Evolutionary conservation across 495 filamentous ascomycete genomes (phyloP).

Genomic region (Aspergillus wentii): DNA sequence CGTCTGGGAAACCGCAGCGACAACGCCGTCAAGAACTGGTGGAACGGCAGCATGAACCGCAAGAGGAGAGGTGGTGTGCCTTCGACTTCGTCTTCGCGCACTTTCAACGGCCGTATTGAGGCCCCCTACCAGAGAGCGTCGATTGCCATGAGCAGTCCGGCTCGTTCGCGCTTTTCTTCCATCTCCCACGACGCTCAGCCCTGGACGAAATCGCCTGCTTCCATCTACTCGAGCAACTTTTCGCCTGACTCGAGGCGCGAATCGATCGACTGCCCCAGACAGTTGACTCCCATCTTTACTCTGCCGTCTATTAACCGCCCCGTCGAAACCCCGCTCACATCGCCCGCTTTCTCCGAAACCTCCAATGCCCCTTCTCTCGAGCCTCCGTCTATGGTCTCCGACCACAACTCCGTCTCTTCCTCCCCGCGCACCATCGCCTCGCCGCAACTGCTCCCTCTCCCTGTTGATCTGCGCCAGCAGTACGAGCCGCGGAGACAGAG

Average conservation of each 20-base stretch:
- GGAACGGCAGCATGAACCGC: conserved; percentile 94
- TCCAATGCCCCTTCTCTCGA: conserved; percentile 57
- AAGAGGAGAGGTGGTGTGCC: conserved; percentile 43
- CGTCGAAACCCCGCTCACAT: conserved; percentile 62
- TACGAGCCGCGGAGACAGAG: conserved; percentile 30
- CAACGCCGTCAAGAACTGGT: conserved; percentile 99
- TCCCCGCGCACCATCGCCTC: conserved; percentile 44
- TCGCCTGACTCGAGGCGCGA: background rate
- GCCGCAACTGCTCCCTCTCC: conserved; percentile 37
- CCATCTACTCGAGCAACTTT: background rate
- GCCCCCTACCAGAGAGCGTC: conserved; percentile 38
- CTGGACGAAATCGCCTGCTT: conserved; percentile 29
- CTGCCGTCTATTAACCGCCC: conserved; percentile 40
- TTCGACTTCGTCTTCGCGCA: conserved; percentile 29
- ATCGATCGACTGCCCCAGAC: conserved; percentile 28
- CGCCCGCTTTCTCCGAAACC: conserved; percentile 58
- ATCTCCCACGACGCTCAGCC: conserved; percentile 19
- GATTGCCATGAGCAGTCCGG: conserved; percentile 21
- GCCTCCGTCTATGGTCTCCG: conserved; percentile 70
- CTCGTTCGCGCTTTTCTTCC: conserved; percentile 29
- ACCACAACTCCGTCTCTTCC: conserved; percentile 61
- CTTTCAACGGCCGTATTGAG: conserved; percentile 37
- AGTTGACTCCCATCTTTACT: conserved; percentile 43
- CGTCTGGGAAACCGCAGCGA: conserved; percentile 84
- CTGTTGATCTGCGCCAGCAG: conserved; percentile 25